Conservation (phyloP, 768 basidiomycete species). For the Tulasnella sp. region DNA sequence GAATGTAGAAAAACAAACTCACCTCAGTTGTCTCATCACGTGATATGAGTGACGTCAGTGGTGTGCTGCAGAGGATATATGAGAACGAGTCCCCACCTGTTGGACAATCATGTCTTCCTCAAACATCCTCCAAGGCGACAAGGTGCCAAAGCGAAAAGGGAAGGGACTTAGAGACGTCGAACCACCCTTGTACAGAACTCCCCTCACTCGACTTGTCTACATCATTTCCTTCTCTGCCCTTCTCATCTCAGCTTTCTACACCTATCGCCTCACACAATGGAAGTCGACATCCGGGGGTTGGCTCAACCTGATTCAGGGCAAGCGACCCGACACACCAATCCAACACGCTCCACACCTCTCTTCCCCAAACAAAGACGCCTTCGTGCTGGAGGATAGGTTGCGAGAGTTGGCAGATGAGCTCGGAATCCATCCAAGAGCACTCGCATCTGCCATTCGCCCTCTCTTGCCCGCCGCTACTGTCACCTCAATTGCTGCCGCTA, state of each 20-base stretch:
- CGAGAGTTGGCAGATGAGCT: conserved; percentile 17
- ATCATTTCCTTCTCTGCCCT: conserved; percentile 6
- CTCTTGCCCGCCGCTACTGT: conserved; percentile 14
- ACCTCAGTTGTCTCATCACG: too few relatives aligned
- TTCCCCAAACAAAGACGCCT: neutral
- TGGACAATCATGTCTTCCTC: too few relatives aligned
- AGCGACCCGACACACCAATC: conserved; percentile 13
- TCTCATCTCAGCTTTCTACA: conserved; percentile 14
- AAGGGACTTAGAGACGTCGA: neutral
- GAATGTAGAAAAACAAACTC: too few relatives aligned
- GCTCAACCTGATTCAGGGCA: conserved; percentile 16
- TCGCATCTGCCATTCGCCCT: conserved; percentile 16
- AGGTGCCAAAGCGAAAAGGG: conserved; percentile 4
- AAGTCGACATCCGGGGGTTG: conserved; percentile 16
- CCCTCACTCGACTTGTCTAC: conserved; percentile 15
- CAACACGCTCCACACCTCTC: neutral
- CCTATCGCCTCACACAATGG: conserved; percentile 17
- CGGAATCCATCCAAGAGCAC: conserved; percentile 17
- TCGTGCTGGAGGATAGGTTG: conserved; percentile 5
- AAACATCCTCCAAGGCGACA: conserved; percentile 10
- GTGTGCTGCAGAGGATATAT: too few relatives aligned
- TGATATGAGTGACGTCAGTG: too few relatives aligned
- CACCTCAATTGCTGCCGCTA: conserved; percentile 14
- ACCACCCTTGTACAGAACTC: conserved; percentile 8
- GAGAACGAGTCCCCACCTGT: too few relatives aligned